phyloP scores from a whole-genome alignment of 805 yeast species.

The Lipomyces spencermartinsiae region DNA sequence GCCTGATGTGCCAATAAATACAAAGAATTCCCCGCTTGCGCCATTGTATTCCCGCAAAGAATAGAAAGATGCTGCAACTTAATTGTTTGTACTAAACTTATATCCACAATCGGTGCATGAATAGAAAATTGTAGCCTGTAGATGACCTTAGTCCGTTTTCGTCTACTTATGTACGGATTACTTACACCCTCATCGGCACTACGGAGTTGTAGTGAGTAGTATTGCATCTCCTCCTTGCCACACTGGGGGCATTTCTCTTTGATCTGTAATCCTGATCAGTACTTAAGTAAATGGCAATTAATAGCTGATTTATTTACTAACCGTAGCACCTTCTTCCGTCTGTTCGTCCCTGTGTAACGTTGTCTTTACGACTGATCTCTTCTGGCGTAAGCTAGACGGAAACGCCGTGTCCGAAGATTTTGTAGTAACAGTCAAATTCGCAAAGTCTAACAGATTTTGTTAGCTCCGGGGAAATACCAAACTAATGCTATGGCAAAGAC shows the following conservation, averaged over 20 bases:
- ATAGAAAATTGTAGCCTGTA: conserved; percentile 89
- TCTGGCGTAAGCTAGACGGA: conserved; percentile 81
- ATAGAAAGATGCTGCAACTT: conserved; percentile 15
- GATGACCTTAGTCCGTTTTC: conserved; percentile 2
- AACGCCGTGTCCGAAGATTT: conserved; percentile 90
- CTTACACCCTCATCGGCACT: conserved; percentile 95
- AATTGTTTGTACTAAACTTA: conserved; percentile 93
- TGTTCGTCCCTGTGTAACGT: conserved; percentile 63
- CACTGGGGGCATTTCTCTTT: conserved; percentile 99
- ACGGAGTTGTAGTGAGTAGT: conserved; percentile 93
- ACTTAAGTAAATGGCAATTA: background rate
- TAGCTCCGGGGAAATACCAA: background rate
- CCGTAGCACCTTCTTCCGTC: conserved; percentile 89
- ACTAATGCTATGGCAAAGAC: background rate
- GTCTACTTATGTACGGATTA: background rate
- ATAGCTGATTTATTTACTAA: conserved; percentile 25
- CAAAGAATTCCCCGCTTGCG: background rate
- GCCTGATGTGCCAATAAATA: background rate
- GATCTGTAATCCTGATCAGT: conserved; percentile 51
- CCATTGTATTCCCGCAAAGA: background rate
- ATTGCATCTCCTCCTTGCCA: conserved; percentile 97
- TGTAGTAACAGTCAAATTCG: conserved; percentile 84
- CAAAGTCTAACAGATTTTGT: conserved; percentile 54
- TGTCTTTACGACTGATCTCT: conserved; percentile 90
- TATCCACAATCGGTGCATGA: conserved; percentile 94